Percentiles rank a stretch among this genome's conserved stretches.
phyloP scores from a whole-genome alignment of 257 asterid species.

The Fraxinus cuspidata region DNA sequence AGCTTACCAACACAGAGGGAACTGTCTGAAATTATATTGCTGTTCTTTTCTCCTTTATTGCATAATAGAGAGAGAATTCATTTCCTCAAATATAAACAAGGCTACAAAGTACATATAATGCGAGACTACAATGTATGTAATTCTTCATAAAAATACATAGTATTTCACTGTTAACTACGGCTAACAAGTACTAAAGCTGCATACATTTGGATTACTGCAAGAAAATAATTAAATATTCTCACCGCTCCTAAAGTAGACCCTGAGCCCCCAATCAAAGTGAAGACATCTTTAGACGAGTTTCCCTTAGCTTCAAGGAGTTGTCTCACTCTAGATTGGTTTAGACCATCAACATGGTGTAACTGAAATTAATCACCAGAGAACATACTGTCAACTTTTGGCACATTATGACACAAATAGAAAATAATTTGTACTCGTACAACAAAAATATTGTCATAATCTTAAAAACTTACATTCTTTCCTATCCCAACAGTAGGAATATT shows the following conservation, averaged over 20 bases:
- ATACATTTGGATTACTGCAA: not conserved
- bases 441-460: not conserved
- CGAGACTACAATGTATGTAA: not conserved
- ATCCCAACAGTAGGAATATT: slow-evolving; percentile 84
- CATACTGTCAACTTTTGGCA: slow-evolving; percentile 1
- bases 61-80: not conserved
- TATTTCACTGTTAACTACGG: not conserved
- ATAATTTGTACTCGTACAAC: not conserved
- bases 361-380: slow-evolving; percentile 27
- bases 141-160: not conserved
- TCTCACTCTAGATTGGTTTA: slow-evolving; percentile 57
- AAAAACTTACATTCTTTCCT: slow-evolving; percentile 72
- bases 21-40: not conserved
- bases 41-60: no score
- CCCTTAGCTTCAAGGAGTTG: slow-evolving; percentile 51
- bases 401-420: slow-evolving; percentile 14
- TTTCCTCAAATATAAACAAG: not conserved
- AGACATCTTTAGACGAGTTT: slow-evolving; percentile 41
- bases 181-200: not conserved
- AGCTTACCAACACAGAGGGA: not conserved
- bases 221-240: slow-evolving; percentile 22
- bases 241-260: slow-evolving; percentile 81
- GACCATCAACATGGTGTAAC: slow-evolving; percentile 93
- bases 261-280: slow-evolving; percentile 65
- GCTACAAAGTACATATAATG: not conserved